Evolutionary conservation across 805 yeast genomes (phyloP).

Genomic region (Starmera dryadoides): DNA sequence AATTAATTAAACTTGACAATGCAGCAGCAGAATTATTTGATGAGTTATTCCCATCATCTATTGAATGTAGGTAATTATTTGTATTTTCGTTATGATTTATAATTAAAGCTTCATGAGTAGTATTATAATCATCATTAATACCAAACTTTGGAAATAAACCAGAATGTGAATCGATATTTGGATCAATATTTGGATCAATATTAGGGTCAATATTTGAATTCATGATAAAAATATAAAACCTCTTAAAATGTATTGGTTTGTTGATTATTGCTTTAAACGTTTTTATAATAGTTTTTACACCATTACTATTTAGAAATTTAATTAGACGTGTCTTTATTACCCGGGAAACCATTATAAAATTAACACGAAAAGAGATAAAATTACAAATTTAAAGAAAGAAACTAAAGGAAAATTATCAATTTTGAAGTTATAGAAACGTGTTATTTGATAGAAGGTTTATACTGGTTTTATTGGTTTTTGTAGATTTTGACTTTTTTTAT

Average conservation of each 20-base stretch:
- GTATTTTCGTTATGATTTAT: not conserved
- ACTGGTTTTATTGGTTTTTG: too few species aligned
- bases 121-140: not conserved
- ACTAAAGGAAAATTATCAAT: too few species aligned
- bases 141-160: not conserved
- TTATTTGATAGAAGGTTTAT: too few species aligned
- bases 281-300: too few species aligned
- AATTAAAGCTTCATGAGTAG: not conserved
- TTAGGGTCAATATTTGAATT: not conserved
- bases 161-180: not conserved
- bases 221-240: too few species aligned
- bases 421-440: too few species aligned
- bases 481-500: too few species aligned
- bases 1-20: constrained; percentile 18
- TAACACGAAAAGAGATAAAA: too few species aligned
- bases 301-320: too few species aligned
- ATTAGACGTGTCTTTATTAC: not conserved
- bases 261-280: too few species aligned
- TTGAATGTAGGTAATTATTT: not conserved
- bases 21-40: not conserved
- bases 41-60: not conserved
- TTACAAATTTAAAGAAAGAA: too few species aligned
- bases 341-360: not conserved
- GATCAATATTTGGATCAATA: not conserved
- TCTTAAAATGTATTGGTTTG: too few species aligned